phyloP scores from a whole-genome alignment of 164 flowering plant genomes.

The Stephania japonica region DNA sequence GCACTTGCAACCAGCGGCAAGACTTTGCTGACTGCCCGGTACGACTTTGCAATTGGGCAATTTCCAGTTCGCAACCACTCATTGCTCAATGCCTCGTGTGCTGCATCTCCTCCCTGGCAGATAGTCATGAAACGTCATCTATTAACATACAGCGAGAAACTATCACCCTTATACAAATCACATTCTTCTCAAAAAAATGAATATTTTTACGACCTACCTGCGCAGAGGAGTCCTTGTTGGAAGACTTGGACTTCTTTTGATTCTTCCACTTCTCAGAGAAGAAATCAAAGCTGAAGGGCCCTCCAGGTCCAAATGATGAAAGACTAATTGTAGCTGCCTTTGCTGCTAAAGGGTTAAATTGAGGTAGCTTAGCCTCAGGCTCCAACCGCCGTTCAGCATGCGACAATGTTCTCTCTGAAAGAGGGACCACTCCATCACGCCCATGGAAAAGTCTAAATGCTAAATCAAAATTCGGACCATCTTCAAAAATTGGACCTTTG shows the following conservation, averaged over 20 bases:
- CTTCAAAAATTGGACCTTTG: conserved; percentile 18
- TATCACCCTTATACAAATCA: not conserved
- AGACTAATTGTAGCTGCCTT: conserved; percentile 96
- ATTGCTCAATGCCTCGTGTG: conserved; percentile 82
- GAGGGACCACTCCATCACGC: conserved; percentile 92
- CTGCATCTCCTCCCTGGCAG: conserved; percentile 51
- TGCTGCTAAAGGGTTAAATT: conserved; percentile 91
- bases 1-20: conserved; percentile 80
- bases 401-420: conserved; percentile 48
- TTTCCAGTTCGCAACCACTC: conserved; percentile 90
- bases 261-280: conserved; percentile 51
- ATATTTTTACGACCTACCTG: conserved; percentile 30
- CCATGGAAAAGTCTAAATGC: conserved; percentile 97
- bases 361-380: conserved; percentile 32
- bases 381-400: conserved; percentile 30
- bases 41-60: conserved; percentile 97
- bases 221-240: conserved; percentile 45
- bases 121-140: not conserved
- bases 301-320: conserved; percentile 78
- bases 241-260: conserved; percentile 41
- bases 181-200: not conserved
- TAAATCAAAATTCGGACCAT: conserved; percentile 42
- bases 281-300: conserved; percentile 26
- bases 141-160: not conserved
- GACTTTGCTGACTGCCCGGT: conserved; percentile 72